Percentiles rank a stretch among this genome's conserved stretches.
Evolutionary conservation across 73 alveolate species (phyloP).

Genomic region (Vitrella brassicaformis): DNA sequence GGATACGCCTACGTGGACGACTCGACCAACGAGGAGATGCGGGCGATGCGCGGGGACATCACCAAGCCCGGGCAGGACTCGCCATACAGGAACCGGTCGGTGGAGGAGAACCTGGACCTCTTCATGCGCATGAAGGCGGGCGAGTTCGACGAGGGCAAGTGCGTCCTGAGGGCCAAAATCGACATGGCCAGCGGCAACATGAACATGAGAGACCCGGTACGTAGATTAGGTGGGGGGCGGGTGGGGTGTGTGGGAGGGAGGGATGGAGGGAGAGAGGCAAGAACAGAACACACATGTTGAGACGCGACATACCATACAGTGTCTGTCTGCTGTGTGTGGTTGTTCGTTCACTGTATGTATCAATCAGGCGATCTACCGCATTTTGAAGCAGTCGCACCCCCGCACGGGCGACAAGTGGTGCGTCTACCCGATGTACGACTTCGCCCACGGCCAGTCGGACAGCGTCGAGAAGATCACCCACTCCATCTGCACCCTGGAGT

Average conservation of each 20-base stretch:
- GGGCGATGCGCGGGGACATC: slow-evolving; percentile 48
- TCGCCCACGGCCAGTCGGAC: slow-evolving; percentile 83
- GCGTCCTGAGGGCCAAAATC: slow-evolving; percentile 76
- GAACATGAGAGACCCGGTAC: slow-evolving; percentile 83
- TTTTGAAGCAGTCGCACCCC: slow-evolving; percentile 73
- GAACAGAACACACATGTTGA: no score
- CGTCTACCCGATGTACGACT: slow-evolving; percentile 90
- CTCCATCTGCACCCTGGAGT: slow-evolving; percentile 85
- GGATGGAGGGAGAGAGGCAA: no score
- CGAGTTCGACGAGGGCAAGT: slow-evolving; percentile 64
- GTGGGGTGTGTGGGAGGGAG: no score
- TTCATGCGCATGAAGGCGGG: slow-evolving; percentile 79
- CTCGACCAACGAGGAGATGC: slow-evolving; percentile 57
- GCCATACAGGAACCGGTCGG: slow-evolving; percentile 72
- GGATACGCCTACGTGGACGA: slow-evolving; percentile 69
- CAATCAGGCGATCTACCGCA: no score
- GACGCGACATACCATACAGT: no score
- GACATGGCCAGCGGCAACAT: slow-evolving; percentile 83
- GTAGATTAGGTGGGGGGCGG: slow-evolving; percentile 69
- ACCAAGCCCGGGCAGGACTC: slow-evolving; percentile 59
- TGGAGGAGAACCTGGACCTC: slow-evolving; percentile 74
- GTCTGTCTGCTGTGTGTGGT: no score
- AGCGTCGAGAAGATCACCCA: slow-evolving; percentile 81
- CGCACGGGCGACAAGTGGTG: slow-evolving; percentile 90
- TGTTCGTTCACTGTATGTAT: no score